Evolutionary conservation across 192 early-diverging fungal species (phyloP).

Genomic region (Gonapodya sp.): DNA sequence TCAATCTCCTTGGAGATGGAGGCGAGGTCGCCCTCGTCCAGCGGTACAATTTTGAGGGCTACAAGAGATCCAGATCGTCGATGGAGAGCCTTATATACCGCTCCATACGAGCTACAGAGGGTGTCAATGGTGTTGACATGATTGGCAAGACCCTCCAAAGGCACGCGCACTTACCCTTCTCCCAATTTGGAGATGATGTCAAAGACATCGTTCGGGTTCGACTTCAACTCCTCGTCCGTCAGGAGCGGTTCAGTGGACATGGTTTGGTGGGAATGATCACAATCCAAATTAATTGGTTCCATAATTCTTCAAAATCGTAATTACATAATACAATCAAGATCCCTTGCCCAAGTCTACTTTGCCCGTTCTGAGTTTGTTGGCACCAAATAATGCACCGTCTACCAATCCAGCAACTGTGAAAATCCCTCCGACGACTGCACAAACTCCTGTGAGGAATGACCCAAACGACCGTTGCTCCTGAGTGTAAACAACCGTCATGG

Average conservation of each 20-base stretch:
- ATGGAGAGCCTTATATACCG: slow-evolving; percentile 46
- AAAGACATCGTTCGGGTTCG: neutral
- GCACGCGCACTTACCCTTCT: neutral
- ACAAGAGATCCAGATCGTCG: slow-evolving; percentile 24
- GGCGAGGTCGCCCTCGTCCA: slow-evolving; percentile 32
- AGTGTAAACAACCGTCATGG: slow-evolving; percentile 83
- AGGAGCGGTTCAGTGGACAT: neutral
- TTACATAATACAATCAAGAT: neutral
- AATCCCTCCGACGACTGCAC: slow-evolving; percentile 88
- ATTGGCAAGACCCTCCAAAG: neutral
- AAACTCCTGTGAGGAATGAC: slow-evolving; percentile 81
- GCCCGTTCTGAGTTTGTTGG: slow-evolving; percentile 42
- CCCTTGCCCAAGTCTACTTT: neutral
- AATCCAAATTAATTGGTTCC: neutral
- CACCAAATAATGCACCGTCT: slow-evolving; percentile 78
- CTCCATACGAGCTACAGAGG: slow-evolving; percentile 36
- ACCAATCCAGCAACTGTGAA: slow-evolving; percentile 91
- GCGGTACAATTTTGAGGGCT: slow-evolving; percentile 42
- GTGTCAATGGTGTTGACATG: neutral
- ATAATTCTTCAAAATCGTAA: too few relatives aligned
- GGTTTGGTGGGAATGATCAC: neutral
- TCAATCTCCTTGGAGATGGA: slow-evolving; percentile 38
- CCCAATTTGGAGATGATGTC: neutral
- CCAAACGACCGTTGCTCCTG: slow-evolving; percentile 73
- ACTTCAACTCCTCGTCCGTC: neutral